Conservation (phyloP, 768 basidiomycete genomes). For the Candolleomyces efflorescens region DNA sequence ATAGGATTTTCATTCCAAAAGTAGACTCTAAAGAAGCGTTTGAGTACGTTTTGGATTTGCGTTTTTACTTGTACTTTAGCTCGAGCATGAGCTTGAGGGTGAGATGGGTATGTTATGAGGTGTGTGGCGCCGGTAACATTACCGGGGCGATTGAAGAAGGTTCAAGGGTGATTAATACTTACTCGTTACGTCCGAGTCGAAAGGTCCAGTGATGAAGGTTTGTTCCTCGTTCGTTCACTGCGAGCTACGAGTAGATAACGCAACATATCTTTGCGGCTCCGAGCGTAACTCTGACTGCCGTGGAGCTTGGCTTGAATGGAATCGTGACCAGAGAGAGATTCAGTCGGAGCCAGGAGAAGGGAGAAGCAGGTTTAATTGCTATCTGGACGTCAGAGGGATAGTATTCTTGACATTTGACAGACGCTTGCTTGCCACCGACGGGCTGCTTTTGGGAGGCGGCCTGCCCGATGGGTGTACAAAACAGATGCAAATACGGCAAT, state of each 20-base stretch:
- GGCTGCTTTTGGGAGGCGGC: background rate
- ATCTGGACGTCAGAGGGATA: background rate
- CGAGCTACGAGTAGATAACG: too few relatives aligned
- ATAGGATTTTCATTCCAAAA: conserved; percentile 7
- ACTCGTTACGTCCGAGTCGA: too few relatives aligned
- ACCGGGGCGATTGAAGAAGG: too few relatives aligned
- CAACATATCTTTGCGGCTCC: background rate
- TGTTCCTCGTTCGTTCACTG: too few relatives aligned
- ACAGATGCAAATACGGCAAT: background rate
- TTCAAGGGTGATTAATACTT: too few relatives aligned
- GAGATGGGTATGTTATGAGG: background rate
- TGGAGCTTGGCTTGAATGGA: background rate
- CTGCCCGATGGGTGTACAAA: background rate
- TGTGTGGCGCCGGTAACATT: background rate
- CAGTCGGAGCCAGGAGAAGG: background rate
- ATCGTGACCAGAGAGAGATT: too few relatives aligned
- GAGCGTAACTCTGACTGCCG: too few relatives aligned
- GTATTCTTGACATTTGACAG: background rate
- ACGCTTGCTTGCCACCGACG: background rate
- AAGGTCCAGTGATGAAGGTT: too few relatives aligned
- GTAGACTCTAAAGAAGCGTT: too few relatives aligned
- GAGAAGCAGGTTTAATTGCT: background rate
- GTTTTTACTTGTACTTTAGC: too few relatives aligned
- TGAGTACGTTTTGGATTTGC: background rate
- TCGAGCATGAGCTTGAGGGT: background rate